Conservation (phyloP, 78 protist species). For the Dictyostelium firmibasis region DNA sequence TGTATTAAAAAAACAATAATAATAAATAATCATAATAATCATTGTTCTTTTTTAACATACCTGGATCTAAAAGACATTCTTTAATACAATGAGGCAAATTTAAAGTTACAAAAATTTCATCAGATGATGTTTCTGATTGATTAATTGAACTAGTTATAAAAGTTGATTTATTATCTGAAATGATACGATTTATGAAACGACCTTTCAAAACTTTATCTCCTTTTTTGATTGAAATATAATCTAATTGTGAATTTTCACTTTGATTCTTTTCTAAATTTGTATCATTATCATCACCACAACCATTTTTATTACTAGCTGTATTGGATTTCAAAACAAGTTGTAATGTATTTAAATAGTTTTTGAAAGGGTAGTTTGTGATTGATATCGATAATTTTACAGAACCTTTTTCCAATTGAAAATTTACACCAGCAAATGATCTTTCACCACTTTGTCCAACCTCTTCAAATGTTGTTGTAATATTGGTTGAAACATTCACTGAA, state of each 20-base stretch:
- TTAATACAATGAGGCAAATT: background rate
- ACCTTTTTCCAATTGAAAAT: background rate
- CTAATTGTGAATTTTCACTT: background rate
- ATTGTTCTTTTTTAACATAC: no score
- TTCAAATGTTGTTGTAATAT: background rate
- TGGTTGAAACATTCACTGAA: background rate
- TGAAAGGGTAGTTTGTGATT: background rate
- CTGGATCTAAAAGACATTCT: constrained; percentile 6
- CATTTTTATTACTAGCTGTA: background rate
- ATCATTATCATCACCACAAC: background rate
- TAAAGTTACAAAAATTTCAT: background rate
- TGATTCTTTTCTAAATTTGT: background rate
- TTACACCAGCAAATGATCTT: background rate
- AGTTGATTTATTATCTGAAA: background rate
- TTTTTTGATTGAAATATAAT: constrained; percentile 3
- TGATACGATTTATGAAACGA: background rate
- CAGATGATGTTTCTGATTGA: background rate
- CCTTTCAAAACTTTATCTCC: background rate
- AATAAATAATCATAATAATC: no score
- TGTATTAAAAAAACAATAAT: no score
- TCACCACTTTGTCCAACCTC: background rate
- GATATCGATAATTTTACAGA: background rate
- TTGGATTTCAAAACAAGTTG: background rate
- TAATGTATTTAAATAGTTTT: background rate
- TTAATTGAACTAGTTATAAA: background rate